Evolutionary conservation across 192 early-diverging fungal genomes (phyloP).

Genomic region (Coemansia sp.): DNA sequence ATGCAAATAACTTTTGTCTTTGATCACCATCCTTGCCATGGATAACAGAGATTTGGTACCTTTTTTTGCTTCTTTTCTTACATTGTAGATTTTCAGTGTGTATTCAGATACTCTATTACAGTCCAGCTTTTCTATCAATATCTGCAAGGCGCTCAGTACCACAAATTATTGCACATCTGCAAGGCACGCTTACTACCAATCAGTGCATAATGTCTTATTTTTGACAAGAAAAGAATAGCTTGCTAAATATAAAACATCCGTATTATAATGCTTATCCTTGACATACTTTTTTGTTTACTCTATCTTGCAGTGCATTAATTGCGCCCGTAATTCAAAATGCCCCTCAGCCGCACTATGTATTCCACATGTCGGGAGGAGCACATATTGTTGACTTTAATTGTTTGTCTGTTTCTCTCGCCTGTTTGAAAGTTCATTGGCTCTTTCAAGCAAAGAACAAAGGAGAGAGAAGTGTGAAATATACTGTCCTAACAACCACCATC

Average conservation of each 20-base stretch:
- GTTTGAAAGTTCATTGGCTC: too few relatives aligned
- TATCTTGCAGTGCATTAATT: slow-evolving; percentile 21
- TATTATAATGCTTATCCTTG: background rate
- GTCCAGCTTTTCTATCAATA: background rate
- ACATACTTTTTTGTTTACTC: background rate
- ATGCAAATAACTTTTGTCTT: background rate
- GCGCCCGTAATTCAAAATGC: slow-evolving; percentile 9
- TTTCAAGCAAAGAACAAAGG: too few relatives aligned
- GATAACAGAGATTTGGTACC: background rate
- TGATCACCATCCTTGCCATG: background rate
- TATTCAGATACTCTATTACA: background rate
- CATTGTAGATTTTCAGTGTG: background rate
- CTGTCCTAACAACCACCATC: background rate
- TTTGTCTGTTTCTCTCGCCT: background rate
- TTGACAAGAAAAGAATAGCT: background rate
- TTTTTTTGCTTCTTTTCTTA: background rate
- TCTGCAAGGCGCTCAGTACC: background rate
- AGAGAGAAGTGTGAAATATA: too few relatives aligned
- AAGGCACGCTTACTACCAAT: background rate
- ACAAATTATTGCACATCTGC: background rate
- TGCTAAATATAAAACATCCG: background rate
- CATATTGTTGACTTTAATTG: background rate
- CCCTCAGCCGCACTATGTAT: background rate
- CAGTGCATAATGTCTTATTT: background rate
- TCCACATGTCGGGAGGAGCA: background rate